Evolutionary conservation across 768 basidiomycete species (phyloP).

Genomic region (Rhizopogon vulgaris): DNA sequence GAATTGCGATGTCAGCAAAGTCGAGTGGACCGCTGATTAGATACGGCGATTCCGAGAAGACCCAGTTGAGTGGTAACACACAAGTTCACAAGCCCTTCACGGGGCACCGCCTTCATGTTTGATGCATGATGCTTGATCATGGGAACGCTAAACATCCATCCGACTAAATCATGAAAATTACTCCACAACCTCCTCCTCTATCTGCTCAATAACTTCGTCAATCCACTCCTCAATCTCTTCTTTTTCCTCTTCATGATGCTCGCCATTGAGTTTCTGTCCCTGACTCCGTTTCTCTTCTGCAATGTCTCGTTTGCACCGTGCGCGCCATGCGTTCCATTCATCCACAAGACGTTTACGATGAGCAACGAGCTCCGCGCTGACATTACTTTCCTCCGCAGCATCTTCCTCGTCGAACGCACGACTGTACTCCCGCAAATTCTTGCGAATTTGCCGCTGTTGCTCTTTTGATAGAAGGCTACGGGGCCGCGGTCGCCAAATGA

Average conservation of each 20-base stretch:
- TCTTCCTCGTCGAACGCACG: slow-evolving; percentile 95
- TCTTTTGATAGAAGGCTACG: slow-evolving; percentile 81
- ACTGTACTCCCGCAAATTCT: slow-evolving; percentile 88
- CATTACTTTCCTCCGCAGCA: slow-evolving; percentile 89
- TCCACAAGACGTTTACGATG: slow-evolving; percentile 88
- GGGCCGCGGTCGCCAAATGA: slow-evolving; percentile 97
- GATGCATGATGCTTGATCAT: neutral
- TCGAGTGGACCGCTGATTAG: neutral
- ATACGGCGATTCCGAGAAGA: neutral
- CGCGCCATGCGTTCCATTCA: slow-evolving; percentile 98
- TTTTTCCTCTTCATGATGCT: slow-evolving; percentile 52
- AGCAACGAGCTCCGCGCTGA: slow-evolving; percentile 89
- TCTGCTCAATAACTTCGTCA: slow-evolving; percentile 90
- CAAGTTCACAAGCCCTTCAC: neutral
- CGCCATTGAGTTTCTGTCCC: slow-evolving; percentile 25
- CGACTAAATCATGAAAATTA: slow-evolving; percentile 11
- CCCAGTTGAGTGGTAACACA: neutral
- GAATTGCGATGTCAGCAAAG: neutral
- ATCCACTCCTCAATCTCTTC: slow-evolving; percentile 94
- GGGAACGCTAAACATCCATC: neutral
- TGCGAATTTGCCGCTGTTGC: slow-evolving; percentile 78
- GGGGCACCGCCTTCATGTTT: neutral
- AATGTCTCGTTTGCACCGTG: slow-evolving; percentile 59
- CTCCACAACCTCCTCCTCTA: slow-evolving; percentile 72
- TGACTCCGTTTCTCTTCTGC: slow-evolving; percentile 46